These are phyloP conservation scores for Aspergillus diversus DNA, from an alignment of 495 filamentous ascomycete species.

Conservation along the genomic window DNA sequence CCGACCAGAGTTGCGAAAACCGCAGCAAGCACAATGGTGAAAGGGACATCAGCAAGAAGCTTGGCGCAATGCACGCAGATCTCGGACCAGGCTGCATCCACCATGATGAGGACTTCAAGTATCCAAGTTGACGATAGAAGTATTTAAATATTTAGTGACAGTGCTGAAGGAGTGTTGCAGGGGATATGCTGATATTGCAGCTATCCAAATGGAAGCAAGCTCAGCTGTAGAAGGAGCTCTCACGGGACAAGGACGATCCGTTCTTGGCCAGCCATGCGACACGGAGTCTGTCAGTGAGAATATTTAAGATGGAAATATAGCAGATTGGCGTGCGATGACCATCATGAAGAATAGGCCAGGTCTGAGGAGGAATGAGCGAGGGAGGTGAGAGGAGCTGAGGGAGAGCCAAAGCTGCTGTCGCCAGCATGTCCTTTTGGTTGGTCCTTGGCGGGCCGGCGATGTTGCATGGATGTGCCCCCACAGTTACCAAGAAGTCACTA, in stretches of 20 bases:
- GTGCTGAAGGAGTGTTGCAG: conserved; percentile 2
- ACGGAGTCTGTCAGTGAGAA: conserved; percentile 22
- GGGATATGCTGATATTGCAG: conserved; percentile 2
- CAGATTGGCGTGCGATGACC: conserved; percentile 17
- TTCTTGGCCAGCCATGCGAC: conserved; percentile 42
- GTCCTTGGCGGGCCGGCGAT: conserved; percentile 9
- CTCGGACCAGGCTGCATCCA: conserved; percentile 32
- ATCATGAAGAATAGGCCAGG: conserved; percentile 19
- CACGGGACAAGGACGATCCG: conserved; percentile 31
- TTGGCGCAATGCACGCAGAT: conserved; percentile 42
- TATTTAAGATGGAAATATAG: conserved; percentile 19
- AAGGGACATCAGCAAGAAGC: conserved; percentile 34
- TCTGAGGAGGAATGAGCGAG: conserved; percentile 20
- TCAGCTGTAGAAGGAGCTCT: conserved; percentile 24
- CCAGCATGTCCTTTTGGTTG: conserved; percentile 49
- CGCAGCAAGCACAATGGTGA: conserved; percentile 34
- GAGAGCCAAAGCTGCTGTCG: conserved; percentile 29
- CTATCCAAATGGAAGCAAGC: neutral
- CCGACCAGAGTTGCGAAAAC: conserved; percentile 36
- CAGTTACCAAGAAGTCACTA: conserved; percentile 16
- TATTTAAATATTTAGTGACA: neutral
- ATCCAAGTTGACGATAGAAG: neutral
- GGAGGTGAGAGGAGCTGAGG: conserved; percentile 16
- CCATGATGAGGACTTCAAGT: conserved; percentile 32
- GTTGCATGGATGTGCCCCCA: conserved; percentile 10